phyloP scores from a whole-genome alignment of 768 basidiomycete genomes.

The Serendipita sp. region DNA sequence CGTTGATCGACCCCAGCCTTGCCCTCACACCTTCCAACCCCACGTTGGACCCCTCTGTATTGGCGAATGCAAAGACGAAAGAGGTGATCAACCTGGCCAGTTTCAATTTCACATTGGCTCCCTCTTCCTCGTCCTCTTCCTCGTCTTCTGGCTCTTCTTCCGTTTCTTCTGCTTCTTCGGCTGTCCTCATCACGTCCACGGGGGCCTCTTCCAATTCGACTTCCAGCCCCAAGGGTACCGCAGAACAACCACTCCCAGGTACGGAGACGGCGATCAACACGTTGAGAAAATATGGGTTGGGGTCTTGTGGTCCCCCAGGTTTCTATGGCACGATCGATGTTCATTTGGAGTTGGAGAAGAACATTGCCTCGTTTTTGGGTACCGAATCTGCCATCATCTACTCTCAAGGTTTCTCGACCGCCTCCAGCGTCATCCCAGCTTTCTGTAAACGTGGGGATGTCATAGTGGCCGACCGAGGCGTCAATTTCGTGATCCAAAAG shows the following conservation, averaged over 20 bases:
- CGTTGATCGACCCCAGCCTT: constrained; percentile 16
- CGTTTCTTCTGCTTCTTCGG: no score
- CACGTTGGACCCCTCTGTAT: background rate
- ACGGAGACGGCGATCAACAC: constrained; percentile 75
- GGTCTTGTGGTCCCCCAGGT: constrained; percentile 88
- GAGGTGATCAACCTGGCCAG: constrained; percentile 65
- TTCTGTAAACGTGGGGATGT: constrained; percentile 97
- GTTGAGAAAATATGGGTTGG: constrained; percentile 76
- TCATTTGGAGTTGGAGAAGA: constrained; percentile 73
- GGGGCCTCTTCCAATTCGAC: background rate
- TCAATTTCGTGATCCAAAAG: constrained; percentile 90
- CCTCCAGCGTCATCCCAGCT: constrained; percentile 87
- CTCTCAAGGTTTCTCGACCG: constrained; percentile 82
- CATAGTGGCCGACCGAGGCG: constrained; percentile 94
- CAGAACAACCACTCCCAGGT: background rate
- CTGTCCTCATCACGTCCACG: no score
- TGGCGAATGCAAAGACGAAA: constrained; percentile 38
- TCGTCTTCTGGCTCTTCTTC: no score
- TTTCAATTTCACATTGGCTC: constrained; percentile 80
- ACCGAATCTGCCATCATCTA: constrained; percentile 83
- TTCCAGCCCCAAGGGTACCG: background rate
- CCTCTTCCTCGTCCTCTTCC: constrained; percentile 21
- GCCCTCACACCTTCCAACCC: background rate
- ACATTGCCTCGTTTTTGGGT: constrained; percentile 81
- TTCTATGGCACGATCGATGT: constrained; percentile 97